phyloP scores from a whole-genome alignment of 345 rosid genomes.

The Erysimum cheiranthoides region DNA sequence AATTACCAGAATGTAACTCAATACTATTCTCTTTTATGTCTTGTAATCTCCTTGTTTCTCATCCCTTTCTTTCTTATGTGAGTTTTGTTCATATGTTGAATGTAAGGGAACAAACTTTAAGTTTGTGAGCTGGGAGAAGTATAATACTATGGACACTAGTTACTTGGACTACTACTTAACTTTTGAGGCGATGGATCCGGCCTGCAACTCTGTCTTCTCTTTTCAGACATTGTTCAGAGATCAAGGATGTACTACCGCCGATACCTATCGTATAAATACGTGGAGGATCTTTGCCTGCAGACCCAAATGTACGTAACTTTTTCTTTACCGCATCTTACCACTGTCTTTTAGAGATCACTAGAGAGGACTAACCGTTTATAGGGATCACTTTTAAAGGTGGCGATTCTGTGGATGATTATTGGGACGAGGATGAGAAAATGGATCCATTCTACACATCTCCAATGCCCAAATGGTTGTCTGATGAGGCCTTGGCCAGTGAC shows the following conservation, averaged over 20 bases:
- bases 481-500: not conserved
- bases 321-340: not conserved
- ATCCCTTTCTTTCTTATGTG: not conserved
- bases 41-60: not conserved
- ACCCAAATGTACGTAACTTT: constrained; percentile 10
- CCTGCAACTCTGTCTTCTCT: not conserved
- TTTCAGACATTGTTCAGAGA: not conserved
- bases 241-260: not conserved
- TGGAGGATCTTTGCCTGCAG: constrained; percentile 5
- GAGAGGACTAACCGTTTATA: constrained; percentile 11
- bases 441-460: not conserved
- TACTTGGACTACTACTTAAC: not conserved
- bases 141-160: not conserved
- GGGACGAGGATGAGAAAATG: not conserved
- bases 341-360: not conserved
- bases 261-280: fast-evolving
- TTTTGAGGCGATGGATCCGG: not conserved
- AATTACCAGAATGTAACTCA: not conserved
- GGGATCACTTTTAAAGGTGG: constrained; percentile 3
- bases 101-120: not conserved
- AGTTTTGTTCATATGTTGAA: not conserved
- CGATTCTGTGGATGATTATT: not conserved
- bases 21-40: not conserved
- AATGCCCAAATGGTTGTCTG: constrained; percentile 30
- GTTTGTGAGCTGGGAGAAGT: constrained; percentile 15